Percentiles rank a stretch among this genome's conserved stretches.
These are phyloP conservation scores for Gynandropsis gynandra DNA, from an alignment of 345 rosid genomes.

Conservation along the genomic window DNA sequence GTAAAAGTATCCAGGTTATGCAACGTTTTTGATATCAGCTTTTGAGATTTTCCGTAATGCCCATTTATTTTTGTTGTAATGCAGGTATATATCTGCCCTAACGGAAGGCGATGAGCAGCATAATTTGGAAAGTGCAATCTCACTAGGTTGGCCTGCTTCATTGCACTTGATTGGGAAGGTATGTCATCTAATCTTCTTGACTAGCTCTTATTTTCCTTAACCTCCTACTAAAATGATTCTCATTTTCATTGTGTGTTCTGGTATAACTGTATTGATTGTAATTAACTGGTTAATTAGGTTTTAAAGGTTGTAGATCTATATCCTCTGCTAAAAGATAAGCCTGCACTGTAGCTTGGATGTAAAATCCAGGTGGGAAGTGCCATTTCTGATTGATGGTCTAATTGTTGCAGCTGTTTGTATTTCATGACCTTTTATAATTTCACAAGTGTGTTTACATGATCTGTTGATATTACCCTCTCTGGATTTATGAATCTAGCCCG, in stretches of 20 bases:
- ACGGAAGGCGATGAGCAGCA: constrained; percentile 47
- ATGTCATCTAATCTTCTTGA: background rate
- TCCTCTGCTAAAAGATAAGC: too few relatives aligned
- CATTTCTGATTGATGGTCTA: too few relatives aligned
- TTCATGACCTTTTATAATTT: too few relatives aligned
- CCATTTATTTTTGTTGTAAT: constrained; percentile 7
- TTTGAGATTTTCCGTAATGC: constrained; percentile 8
- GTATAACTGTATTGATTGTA: too few relatives aligned
- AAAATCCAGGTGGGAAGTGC: too few relatives aligned
- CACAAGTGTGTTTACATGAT: background rate
- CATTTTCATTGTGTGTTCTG: too few relatives aligned
- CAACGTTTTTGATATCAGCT: background rate
- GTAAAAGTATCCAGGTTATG: background rate
- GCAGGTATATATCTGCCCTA: constrained; percentile 85
- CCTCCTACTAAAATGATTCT: too few relatives aligned
- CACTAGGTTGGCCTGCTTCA: constrained; percentile 94
- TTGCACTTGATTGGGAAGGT: constrained; percentile 96
- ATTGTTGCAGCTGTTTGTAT: too few relatives aligned
- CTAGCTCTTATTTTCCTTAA: background rate
- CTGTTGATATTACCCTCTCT: background rate
- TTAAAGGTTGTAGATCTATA: too few relatives aligned
- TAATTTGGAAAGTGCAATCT: constrained; percentile 52
- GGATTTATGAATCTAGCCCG: background rate
- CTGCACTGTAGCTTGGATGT: too few relatives aligned
- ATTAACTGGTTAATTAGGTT: too few relatives aligned